Percentiles rank a stretch among this genome's conserved stretches.
Conservation (phyloP, 805 yeast species). For the Candida awuae region DNA sequence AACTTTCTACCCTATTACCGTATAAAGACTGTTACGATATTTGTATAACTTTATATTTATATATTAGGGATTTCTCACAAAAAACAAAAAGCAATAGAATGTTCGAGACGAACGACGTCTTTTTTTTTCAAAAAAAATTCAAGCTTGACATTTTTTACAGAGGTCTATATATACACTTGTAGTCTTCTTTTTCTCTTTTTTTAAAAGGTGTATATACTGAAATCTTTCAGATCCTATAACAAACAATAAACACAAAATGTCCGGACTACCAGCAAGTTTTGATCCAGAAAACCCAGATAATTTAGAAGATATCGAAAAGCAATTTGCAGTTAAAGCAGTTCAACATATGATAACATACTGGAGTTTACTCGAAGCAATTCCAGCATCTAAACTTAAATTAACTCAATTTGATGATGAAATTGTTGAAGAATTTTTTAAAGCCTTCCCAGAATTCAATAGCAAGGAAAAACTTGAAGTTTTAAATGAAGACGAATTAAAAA, state of each 20-base stretch:
- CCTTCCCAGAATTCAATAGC: conserved; percentile 83
- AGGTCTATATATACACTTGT: too few relatives aligned
- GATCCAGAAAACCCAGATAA: conserved; percentile 86
- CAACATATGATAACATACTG: conserved; percentile 93
- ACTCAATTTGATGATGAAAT: conserved; percentile 70
- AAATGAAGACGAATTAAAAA: conserved; percentile 76
- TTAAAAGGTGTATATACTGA: neutral
- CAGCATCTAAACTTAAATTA: conserved; percentile 71
- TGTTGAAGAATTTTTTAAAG: conserved; percentile 47
- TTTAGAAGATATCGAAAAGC: conserved; percentile 91
- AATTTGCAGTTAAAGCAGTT: conserved; percentile 96
- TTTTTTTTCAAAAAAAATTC: neutral
- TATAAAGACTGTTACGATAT: too few relatives aligned
- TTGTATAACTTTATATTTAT: too few relatives aligned
- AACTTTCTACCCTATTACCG: conserved; percentile 25
- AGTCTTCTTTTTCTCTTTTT: neutral
- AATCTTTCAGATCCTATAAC: neutral
- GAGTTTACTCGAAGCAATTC: conserved; percentile 62
- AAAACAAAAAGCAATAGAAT: conserved; percentile 1
- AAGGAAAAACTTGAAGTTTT: conserved; percentile 49
- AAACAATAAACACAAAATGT: conserved; percentile 2
- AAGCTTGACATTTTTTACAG: too few relatives aligned
- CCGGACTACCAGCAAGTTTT: conserved; percentile 17
- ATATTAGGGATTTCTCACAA: too few relatives aligned
- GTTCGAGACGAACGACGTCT: conserved; percentile 4